phyloP scores from a whole-genome alignment of 495 filamentous ascomycete genomes.

The Talaromyces thailandensis region DNA sequence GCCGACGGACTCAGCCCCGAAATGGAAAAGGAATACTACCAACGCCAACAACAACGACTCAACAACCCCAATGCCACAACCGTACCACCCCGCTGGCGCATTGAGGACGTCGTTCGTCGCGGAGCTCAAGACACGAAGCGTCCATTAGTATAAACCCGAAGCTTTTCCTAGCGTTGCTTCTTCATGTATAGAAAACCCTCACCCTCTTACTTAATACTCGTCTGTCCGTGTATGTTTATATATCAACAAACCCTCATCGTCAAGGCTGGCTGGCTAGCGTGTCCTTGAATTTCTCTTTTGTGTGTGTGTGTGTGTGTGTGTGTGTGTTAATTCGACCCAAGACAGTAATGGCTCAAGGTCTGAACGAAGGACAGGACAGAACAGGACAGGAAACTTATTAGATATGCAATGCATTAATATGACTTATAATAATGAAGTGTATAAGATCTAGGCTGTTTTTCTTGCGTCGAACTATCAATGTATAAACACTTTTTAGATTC shows the following conservation, averaged over 20 bases:
- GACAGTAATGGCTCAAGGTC: neutral
- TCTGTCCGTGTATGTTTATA: neutral
- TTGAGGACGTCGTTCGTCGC: constrained; percentile 69
- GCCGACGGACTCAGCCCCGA: constrained; percentile 59
- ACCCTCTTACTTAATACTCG: neutral
- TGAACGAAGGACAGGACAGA: neutral
- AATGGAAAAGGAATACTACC: constrained; percentile 54
- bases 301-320: neutral
- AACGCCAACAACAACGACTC: constrained; percentile 26
- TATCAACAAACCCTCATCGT: neutral
- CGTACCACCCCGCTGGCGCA: constrained; percentile 66
- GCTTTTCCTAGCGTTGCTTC: neutral
- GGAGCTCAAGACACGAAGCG: constrained; percentile 74
- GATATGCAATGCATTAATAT: constrained; percentile 3
- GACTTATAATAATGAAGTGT: neutral
- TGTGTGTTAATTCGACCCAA: neutral
- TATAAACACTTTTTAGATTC: neutral
- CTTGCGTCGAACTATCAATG: too few relatives aligned
- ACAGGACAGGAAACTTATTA: neutral
- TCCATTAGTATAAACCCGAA: constrained; percentile 34
- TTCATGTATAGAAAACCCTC: neutral
- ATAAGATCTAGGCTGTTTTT: neutral
- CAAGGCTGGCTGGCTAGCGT: constrained; percentile 3
- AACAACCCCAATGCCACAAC: constrained; percentile 22
- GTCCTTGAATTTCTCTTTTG: neutral